These are phyloP conservation scores for Hemileccinum rubropunctum DNA, from an alignment of 768 basidiomycete species.

Conservation along the genomic window DNA sequence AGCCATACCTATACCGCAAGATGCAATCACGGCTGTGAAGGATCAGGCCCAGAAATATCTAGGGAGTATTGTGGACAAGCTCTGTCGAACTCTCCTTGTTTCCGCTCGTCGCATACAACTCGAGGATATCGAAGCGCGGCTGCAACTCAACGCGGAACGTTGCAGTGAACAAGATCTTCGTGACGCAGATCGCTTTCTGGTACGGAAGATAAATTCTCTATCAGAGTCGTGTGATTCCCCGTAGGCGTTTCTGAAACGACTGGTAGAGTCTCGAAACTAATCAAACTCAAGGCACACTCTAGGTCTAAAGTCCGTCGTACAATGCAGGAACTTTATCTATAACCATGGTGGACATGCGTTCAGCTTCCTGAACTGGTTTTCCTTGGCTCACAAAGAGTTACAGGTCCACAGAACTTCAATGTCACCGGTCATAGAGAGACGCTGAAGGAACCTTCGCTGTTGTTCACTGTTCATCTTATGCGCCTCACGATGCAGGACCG, in stretches of 20 bases:
- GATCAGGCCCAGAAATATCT: slow-evolving; percentile 21
- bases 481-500: slow-evolving; percentile 29
- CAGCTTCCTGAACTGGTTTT: background rate
- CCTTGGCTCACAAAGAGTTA: background rate
- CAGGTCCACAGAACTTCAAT: slow-evolving; percentile 17
- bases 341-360: slow-evolving; percentile 2
- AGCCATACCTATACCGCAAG: slow-evolving; percentile 16
- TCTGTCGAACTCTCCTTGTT: slow-evolving; percentile 10
- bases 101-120: slow-evolving; percentile 14
- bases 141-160: slow-evolving; percentile 11
- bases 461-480: slow-evolving; percentile 28
- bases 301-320: slow-evolving; percentile 8
- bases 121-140: slow-evolving; percentile 15
- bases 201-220: slow-evolving; percentile 18
- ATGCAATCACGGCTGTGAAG: slow-evolving; percentile 10
- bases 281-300: slow-evolving; percentile 15
- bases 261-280: background rate
- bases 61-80: slow-evolving; percentile 13
- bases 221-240: slow-evolving; percentile 15
- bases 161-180: slow-evolving; percentile 16
- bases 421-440: slow-evolving; percentile 19
- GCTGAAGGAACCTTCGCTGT: slow-evolving; percentile 17
- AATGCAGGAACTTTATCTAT: background rate
- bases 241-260: slow-evolving; percentile 9
- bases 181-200: slow-evolving; percentile 10